Evolutionary conservation across 139 green algal genomes (phyloP).

Genomic region (Picochlorum sp.): DNA sequence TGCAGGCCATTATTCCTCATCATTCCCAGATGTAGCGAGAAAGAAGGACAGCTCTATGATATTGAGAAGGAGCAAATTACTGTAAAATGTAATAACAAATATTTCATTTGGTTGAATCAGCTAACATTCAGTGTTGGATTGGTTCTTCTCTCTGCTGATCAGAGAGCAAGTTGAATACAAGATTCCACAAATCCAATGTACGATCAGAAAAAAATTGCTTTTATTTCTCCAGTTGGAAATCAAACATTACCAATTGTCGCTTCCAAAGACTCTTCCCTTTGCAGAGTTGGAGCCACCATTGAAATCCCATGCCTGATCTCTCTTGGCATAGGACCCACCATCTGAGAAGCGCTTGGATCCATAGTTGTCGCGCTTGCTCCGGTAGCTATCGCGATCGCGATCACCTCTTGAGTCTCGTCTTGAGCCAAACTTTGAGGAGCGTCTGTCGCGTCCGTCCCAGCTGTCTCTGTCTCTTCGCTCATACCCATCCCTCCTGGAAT

Average conservation of each 20-base stretch:
- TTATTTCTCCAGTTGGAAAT: too few relatives aligned
- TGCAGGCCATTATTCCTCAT: too few relatives aligned
- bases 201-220: too few relatives aligned
- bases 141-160: too few relatives aligned
- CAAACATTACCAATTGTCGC: not conserved
- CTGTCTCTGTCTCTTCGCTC: slow-evolving; percentile 3
- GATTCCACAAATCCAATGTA: too few relatives aligned
- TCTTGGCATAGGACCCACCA: not conserved
- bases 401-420: not conserved
- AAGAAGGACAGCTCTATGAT: too few relatives aligned
- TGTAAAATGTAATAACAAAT: too few relatives aligned
- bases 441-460: not conserved
- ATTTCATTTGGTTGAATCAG: too few relatives aligned
- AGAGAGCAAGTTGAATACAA: too few relatives aligned
- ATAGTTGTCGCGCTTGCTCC: not conserved
- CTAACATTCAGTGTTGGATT: too few relatives aligned
- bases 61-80: too few relatives aligned
- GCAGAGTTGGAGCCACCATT: not conserved
- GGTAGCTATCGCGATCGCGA: not conserved
- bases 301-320: not conserved
- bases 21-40: too few relatives aligned
- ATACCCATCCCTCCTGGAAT: not conserved
- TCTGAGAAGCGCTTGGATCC: not conserved
- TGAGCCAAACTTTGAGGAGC: not conserved
- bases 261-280: not conserved